Evolutionary conservation across 495 filamentous ascomycete genomes (phyloP), one percentile per base, ranked within the genome.

Genomic region (Aspergillus kassunensis): DNA sequence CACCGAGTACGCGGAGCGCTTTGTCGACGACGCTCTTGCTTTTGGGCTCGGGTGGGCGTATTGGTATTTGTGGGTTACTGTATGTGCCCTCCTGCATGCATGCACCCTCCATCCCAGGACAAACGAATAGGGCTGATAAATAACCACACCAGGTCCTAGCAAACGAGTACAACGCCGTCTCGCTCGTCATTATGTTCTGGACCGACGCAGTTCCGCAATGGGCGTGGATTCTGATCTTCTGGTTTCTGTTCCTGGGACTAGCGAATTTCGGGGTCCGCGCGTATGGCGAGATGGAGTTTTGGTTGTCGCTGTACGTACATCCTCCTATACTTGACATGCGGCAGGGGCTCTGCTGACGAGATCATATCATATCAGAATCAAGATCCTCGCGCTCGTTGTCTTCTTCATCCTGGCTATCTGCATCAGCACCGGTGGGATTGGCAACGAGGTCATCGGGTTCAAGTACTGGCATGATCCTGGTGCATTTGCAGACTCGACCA

Each of bases 151-250:
- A 67, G 65, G 72, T 77, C 12, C 70, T 80, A 8, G 72, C 75
- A 4, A 74, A 74, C 48, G 77, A 79, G 58, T 77, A 78, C 43
- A 80, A 77, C 43, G 69, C 75, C 13, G 74, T 79, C 31, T 77
- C 72, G 4, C 64, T 71, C 0, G 67, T 70, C 15, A 67, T 73
- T 25, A 64, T 65, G 11, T 70, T 65, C 45, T 72, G 71, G 67
- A 71, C 69, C 2, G 60, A 67, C 7, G 52, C 59, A 6, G 71
- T 76, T 6, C 78, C 77, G 7, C 62, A 73, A 82, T 82, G 74
- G 62, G 83, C 75, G 36, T 84, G 85, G 66, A 89, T 90, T 60
- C 72, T 81, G 16, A 67, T 91, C 46, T 82, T 88, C 65, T 85
- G 86, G 70, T 74, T 83, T 19, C 51, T 86, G 23, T 82, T 90